phyloP scores from a whole-genome alignment of 2,329 filamentous ascomycete species.

The Escovopsis sp. region DNA sequence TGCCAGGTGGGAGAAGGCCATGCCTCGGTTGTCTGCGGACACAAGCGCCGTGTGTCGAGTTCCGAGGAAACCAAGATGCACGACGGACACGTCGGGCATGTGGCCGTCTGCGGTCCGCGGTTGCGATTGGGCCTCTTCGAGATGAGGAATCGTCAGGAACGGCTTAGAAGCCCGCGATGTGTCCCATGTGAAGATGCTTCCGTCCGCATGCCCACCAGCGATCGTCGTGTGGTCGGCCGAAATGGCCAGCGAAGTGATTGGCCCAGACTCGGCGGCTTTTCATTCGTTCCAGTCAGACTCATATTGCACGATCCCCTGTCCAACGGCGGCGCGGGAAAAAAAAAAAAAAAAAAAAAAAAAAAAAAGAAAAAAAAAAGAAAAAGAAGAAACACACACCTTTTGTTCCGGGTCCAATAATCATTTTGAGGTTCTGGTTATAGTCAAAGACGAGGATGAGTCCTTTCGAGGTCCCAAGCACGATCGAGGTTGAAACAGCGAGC shows the following conservation, averaged over 20 bases:
- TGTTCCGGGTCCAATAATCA: constrained; percentile 84
- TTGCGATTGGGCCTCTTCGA: constrained; percentile 50
- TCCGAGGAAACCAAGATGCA: constrained; percentile 89
- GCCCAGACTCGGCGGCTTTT: constrained; percentile 73
- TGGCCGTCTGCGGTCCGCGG: constrained; percentile 68
- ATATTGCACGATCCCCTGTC: background rate
- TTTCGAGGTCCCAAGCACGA: constrained; percentile 85
- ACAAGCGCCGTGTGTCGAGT: constrained; percentile 88
- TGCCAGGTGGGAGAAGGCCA: constrained; percentile 96
- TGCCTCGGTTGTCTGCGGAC: constrained; percentile 85
- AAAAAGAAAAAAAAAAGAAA: too few relatives aligned
- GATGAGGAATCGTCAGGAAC: constrained; percentile 72
- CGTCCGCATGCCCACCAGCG: constrained; percentile 77
- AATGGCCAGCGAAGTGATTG: constrained; percentile 74
- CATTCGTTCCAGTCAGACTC: background rate
- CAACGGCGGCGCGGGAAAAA: background rate
- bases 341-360: too few relatives aligned
- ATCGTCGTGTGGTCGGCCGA: constrained; percentile 90
- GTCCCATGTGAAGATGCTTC: constrained; percentile 96
- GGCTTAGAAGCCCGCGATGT: constrained; percentile 66
- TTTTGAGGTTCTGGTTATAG: constrained; percentile 88
- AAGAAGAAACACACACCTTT: constrained; percentile 43
- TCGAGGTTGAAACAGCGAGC: constrained; percentile 72
- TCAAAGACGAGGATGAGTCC: constrained; percentile 93
- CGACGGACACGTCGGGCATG: constrained; percentile 58